Evolutionary conservation across 257 asterid species (phyloP).

Genomic region (Rhazya stricta): DNA sequence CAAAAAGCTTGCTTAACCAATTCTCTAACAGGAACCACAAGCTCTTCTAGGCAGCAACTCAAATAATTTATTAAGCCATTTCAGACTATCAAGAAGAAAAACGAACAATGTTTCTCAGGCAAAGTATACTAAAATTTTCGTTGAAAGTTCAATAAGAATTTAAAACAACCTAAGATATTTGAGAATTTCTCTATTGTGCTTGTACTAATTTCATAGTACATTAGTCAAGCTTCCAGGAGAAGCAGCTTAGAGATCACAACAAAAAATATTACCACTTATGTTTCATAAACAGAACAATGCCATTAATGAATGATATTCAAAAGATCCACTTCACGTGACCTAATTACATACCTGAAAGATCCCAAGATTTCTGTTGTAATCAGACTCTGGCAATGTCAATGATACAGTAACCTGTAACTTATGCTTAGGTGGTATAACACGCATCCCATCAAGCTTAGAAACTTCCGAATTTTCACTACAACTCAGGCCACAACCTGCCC

Average conservation of each 20-base stretch:
- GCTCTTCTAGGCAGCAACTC: background rate
- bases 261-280: background rate
- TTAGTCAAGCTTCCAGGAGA: background rate
- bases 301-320: background rate
- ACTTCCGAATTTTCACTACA: conserved; percentile 34
- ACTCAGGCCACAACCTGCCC: conserved; percentile 31
- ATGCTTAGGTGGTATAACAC: conserved; percentile 61
- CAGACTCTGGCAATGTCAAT: conserved; percentile 74
- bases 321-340: conserved; percentile 8
- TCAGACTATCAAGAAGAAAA: background rate
- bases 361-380: conserved; percentile 83
- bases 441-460: conserved; percentile 32
- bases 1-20: background rate
- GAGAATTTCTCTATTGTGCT: background rate
- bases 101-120: background rate
- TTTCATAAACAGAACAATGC: background rate
- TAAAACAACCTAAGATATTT: background rate
- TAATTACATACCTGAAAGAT: conserved; percentile 61
- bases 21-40: background rate
- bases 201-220: background rate
- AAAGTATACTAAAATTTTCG: background rate
- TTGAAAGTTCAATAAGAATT: background rate
- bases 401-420: conserved; percentile 68
- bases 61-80: background rate
- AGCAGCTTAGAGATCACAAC: background rate